phyloP scores from a whole-genome alignment of 306 rosid species.

The Cucurbita argyrosperma region DNA sequence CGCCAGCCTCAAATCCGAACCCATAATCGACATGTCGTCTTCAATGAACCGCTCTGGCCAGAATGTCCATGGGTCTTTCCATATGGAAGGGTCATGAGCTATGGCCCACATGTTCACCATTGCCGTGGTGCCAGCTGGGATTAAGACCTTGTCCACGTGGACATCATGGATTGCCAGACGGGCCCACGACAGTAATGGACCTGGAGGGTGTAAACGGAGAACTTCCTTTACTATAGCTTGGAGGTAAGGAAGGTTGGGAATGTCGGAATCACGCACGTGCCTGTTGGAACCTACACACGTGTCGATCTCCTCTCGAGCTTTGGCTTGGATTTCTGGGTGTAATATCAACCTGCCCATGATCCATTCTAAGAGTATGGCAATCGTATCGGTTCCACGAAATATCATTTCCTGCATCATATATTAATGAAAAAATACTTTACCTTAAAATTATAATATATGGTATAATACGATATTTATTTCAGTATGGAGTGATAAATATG shows the following conservation, averaged over 20 bases:
- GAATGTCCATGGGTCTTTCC: slow-evolving; percentile 71
- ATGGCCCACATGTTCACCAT: slow-evolving; percentile 99
- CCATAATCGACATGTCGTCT: slow-evolving; percentile 53
- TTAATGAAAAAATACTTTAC: background rate
- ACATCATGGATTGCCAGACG: slow-evolving; percentile 56
- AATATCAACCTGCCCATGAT: slow-evolving; percentile 63
- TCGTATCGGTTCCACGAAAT: slow-evolving; percentile 81
- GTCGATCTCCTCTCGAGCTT: slow-evolving; percentile 52
- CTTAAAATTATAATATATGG: too few species aligned
- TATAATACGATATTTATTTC: too few species aligned
- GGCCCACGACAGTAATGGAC: slow-evolving; percentile 92
- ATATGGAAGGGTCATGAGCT: slow-evolving; percentile 44
- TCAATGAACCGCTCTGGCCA: slow-evolving; percentile 54
- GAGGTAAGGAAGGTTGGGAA: slow-evolving; percentile 51
- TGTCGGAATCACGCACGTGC: slow-evolving; percentile 52
- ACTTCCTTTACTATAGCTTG: slow-evolving; percentile 82
- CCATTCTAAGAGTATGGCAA: slow-evolving; percentile 78
- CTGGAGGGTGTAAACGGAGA: slow-evolving; percentile 75
- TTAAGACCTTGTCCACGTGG: slow-evolving; percentile 39
- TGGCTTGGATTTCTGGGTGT: slow-evolving; percentile 60
- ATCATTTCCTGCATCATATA: slow-evolving; percentile 48
- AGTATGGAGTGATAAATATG: background rate
- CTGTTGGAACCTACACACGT: slow-evolving; percentile 24
- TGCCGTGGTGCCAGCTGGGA: slow-evolving; percentile 85
- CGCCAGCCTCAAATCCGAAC: slow-evolving; percentile 62